These are phyloP conservation scores for Avicennia marina DNA, from an alignment of 257 asterid genomes.

Conservation along the genomic window DNA sequence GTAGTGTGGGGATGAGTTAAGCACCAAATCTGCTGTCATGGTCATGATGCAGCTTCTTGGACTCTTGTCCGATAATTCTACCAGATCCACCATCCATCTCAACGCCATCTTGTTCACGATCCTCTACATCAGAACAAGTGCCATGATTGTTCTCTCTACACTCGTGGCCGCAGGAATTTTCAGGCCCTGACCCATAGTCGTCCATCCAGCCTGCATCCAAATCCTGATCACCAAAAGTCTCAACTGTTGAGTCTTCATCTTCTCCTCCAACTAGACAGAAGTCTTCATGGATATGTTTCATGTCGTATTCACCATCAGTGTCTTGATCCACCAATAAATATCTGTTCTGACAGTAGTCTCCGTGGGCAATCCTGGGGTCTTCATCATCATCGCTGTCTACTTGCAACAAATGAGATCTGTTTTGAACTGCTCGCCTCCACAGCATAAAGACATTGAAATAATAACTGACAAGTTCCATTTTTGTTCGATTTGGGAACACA, in stretches of 20 bases:
- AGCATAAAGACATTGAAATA: constrained; percentile 78
- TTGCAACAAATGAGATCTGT: constrained; percentile 40
- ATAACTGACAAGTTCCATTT: constrained; percentile 58
- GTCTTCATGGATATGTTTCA: constrained; percentile 19
- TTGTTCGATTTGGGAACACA: constrained; percentile 48
- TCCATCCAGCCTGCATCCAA: constrained; percentile 22
- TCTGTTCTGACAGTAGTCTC: constrained; percentile 30
- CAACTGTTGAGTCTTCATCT: constrained; percentile 35
- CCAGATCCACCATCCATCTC: no score
- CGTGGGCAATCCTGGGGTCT: constrained; percentile 31
- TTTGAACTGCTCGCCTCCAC: constrained; percentile 55
- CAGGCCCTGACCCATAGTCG: constrained; percentile 14
- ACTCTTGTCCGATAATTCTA: no score
- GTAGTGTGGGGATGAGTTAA: no score
- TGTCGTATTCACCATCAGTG: constrained; percentile 41
- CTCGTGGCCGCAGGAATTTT: constrained; percentile 9
- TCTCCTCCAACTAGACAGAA: constrained; percentile 25
- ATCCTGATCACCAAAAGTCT: constrained; percentile 31
- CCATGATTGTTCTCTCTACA: constrained; percentile 6
- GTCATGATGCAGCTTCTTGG: no score
- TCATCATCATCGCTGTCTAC: constrained; percentile 78
- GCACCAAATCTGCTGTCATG: no score
- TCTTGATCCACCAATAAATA: constrained; percentile 30
- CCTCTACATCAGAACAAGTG: no score
- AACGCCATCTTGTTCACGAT: no score